Evolutionary conservation across 2,329 filamentous ascomycete genomes (phyloP).

Genomic region (Talaromyces sp.): DNA sequence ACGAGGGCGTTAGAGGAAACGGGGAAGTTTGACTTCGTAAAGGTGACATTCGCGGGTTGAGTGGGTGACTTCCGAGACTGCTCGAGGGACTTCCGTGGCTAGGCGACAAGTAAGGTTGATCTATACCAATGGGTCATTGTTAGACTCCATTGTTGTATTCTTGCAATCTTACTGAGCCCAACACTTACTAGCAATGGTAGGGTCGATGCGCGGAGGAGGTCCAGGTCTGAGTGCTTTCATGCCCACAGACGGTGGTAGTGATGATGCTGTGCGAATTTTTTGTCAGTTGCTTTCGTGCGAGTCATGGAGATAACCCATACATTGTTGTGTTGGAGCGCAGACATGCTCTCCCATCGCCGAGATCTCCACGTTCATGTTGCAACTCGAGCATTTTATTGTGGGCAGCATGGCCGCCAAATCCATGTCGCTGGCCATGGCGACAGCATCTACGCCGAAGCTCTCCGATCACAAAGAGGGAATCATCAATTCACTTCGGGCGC

Average conservation of each 20-base stretch:
- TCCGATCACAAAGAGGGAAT: slow-evolving; percentile 8
- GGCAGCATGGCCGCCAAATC: slow-evolving; percentile 68
- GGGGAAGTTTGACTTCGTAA: slow-evolving; percentile 38
- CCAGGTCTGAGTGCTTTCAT: slow-evolving; percentile 43
- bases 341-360: slow-evolving; percentile 80
- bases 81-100: slow-evolving; percentile 59
- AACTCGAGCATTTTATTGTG: slow-evolving; percentile 82
- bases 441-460: slow-evolving; percentile 11
- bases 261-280: slow-evolving; percentile 26
- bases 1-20: slow-evolving; percentile 35
- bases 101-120: slow-evolving; percentile 43
- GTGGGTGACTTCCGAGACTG: slow-evolving; percentile 54
- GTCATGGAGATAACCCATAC: slow-evolving; percentile 12
- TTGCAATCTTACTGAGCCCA: not conserved
- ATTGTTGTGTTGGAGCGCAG: slow-evolving; percentile 46
- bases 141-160: not conserved
- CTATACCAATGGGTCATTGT: slow-evolving; percentile 21
- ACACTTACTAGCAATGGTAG: slow-evolving; percentile 53
- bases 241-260: slow-evolving; percentile 20
- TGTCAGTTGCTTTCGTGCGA: not conserved
- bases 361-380: slow-evolving; percentile 72
- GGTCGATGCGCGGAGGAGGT: slow-evolving; percentile 53
- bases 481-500: slow-evolving; percentile 4
- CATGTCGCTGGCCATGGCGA: slow-evolving; percentile 34
- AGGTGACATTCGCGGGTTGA: slow-evolving; percentile 52